These are phyloP conservation scores for Discostella pseudostelligera DNA, from an alignment of 108 stramenopile genomes.

Conservation along the genomic window DNA sequence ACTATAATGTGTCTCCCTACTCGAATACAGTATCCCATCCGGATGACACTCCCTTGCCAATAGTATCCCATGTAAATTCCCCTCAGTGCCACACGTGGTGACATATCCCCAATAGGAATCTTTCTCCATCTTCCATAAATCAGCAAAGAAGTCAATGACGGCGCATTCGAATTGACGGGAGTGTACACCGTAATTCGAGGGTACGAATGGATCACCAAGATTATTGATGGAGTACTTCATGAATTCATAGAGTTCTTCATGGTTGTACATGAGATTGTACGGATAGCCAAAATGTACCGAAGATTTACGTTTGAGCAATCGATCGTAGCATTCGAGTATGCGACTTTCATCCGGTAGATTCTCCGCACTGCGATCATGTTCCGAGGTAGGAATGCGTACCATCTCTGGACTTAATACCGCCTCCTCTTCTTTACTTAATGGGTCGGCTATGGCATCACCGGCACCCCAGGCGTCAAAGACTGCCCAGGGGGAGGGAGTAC, in stretches of 20 bases:
- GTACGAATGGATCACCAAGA: conserved; percentile 83
- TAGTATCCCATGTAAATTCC: conserved; percentile 84
- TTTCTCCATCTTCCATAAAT: conserved; percentile 73
- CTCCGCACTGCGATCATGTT: conserved; percentile 32
- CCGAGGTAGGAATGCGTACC: conserved; percentile 70
- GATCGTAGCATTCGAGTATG: conserved; percentile 75
- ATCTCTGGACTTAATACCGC: conserved; percentile 46
- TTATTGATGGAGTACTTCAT: conserved; percentile 93
- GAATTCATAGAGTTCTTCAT: conserved; percentile 78
- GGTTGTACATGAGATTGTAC: conserved; percentile 90
- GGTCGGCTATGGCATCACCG: conserved; percentile 52
- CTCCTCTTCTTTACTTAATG: conserved; percentile 48
- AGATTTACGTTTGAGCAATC: conserved; percentile 62
- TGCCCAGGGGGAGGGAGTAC: conserved; percentile 88
- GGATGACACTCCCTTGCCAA: conserved; percentile 84
- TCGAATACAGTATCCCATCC: conserved; percentile 82
- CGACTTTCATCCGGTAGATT: conserved; percentile 58
- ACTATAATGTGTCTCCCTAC: conserved; percentile 78
- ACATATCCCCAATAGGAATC: conserved; percentile 88
- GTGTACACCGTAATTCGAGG: conserved; percentile 88
- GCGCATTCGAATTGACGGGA: conserved; percentile 80
- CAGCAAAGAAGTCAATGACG: conserved; percentile 90
- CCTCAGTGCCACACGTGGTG: conserved; percentile 87
- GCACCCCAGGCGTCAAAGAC: conserved; percentile 92
- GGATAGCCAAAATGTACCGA: conserved; percentile 86